A percentile compares a stretch with the other conserved stretches of the same genome.
Conservation (phyloP, 1,139 yeast genomes). For the Kodamaea alishanica region DNA sequence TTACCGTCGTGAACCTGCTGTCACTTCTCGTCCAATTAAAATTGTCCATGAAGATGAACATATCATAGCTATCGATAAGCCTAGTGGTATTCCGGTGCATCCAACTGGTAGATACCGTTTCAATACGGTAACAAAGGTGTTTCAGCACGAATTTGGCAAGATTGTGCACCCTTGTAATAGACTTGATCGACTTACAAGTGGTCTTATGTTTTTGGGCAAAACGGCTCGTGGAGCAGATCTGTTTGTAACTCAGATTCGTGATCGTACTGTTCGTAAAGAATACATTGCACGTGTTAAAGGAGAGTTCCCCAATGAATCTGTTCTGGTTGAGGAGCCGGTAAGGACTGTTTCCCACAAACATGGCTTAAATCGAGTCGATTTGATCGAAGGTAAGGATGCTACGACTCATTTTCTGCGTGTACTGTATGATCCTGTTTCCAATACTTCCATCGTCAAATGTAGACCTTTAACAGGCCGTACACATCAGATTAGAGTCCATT, state of each 20-base stretch:
- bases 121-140: slow-evolving; percentile 80
- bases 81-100: slow-evolving; percentile 93
- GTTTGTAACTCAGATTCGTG: slow-evolving; percentile 70
- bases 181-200: slow-evolving; percentile 87
- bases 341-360: slow-evolving; percentile 73
- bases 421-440: slow-evolving; percentile 54
- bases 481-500: slow-evolving; percentile 90
- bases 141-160: slow-evolving; percentile 62
- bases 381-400: slow-evolving; percentile 64
- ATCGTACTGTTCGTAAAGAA: slow-evolving; percentile 72
- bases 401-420: slow-evolving; percentile 51
- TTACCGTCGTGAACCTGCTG: slow-evolving; percentile 92
- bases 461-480: slow-evolving; percentile 89
- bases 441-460: slow-evolving; percentile 73
- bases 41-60: slow-evolving; percentile 79
- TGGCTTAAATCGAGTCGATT: slow-evolving; percentile 69
- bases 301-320: slow-evolving; percentile 58
- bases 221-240: slow-evolving; percentile 76
- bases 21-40: slow-evolving; percentile 63
- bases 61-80: slow-evolving; percentile 84
- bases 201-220: slow-evolving; percentile 89
- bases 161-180: slow-evolving; percentile 87
- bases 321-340: slow-evolving; percentile 65
- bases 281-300: slow-evolving; percentile 89
- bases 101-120: slow-evolving; percentile 92